Percentiles rank a stretch among this genome's conserved stretches.
Conservation (phyloP, 345 rosid genomes). For the Linum trigynum region DNA sequence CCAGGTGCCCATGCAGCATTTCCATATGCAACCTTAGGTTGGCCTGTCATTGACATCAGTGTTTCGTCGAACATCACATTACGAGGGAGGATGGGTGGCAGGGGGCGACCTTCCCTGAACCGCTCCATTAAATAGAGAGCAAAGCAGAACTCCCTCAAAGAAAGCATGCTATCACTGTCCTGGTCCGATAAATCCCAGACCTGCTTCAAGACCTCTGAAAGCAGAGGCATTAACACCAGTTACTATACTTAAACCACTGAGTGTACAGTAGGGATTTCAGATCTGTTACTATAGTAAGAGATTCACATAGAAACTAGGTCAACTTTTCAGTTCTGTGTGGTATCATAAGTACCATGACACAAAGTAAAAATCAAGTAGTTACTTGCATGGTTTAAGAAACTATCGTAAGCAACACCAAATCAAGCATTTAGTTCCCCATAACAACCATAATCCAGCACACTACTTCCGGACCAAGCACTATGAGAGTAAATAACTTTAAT, state of each 20-base stretch:
- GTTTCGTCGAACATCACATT: conserved; percentile 78
- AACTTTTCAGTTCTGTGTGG: neutral
- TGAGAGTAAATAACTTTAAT: neutral
- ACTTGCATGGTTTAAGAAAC: neutral
- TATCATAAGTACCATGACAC: neutral
- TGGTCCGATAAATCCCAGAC: conserved; percentile 99
- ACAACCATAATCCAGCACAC: neutral
- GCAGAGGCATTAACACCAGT: neutral
- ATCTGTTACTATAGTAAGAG: neutral
- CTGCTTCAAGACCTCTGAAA: conserved; percentile 84
- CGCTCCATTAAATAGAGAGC: conserved; percentile 97
- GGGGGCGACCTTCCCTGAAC: conserved; percentile 83
- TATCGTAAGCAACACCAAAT: neutral
- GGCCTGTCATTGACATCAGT: conserved; percentile 73
- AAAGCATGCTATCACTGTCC: conserved; percentile 96
- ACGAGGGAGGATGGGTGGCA: conserved; percentile 73
- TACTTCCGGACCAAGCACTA: neutral
- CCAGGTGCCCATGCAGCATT: conserved; percentile 68
- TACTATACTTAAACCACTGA: neutral
- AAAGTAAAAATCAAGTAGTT: neutral
- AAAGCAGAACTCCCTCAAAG: conserved; percentile 93
- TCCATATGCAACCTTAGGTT: conserved; percentile 52
- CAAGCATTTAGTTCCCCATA: neutral
- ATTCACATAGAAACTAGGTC: too few species aligned
- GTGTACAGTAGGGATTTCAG: neutral